Percentiles rank a stretch among this genome's conserved stretches.
These are phyloP conservation scores for Naganishia albida DNA, from an alignment of 1,284 basidiomycete species.

Conservation along the genomic window DNA sequence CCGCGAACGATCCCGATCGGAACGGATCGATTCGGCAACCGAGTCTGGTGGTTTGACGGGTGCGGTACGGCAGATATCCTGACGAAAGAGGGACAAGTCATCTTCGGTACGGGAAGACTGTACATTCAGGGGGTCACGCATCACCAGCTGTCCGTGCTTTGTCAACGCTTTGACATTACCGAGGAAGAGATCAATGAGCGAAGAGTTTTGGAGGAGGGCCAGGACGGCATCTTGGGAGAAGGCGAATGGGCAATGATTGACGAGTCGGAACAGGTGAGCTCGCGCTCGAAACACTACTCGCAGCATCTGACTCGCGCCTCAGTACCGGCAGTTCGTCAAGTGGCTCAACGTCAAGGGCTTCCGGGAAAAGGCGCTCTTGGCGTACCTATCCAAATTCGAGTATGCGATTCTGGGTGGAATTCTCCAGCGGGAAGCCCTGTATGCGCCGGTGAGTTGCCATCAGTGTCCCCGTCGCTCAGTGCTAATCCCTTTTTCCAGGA, in stretches of 20 bases:
- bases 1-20: conserved; percentile 85
- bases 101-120: conserved; percentile 81
- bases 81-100: conserved; percentile 62
- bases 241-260: conserved; percentile 89
- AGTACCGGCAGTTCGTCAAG: conserved; percentile 17
- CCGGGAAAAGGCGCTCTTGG: conserved; percentile 4
- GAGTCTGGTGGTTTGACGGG: conserved; percentile 98
- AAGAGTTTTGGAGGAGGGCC: conserved; percentile 72
- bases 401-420: conserved; percentile 29
- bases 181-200: conserved; percentile 53
- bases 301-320: conserved; percentile 6
- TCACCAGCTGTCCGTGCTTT: conserved; percentile 70
- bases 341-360: conserved; percentile 9
- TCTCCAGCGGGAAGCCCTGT: conserved; percentile 71
- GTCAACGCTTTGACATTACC: conserved; percentile 57
- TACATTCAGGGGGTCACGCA: conserved; percentile 87
- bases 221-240: conserved; percentile 67
- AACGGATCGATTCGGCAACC: conserved; percentile 87
- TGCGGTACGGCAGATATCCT: conserved; percentile 79
- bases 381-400: conserved; percentile 24
- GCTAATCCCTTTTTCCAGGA: conserved; percentile 63
- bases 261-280: conserved; percentile 75
- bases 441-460: conserved; percentile 89
- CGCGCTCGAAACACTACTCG: not conserved
- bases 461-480: conserved; percentile 81